Evolutionary conservation across 495 filamentous ascomycete genomes (phyloP), one percentile per base, ranked within the genome.

Genomic region (Trichoderma virens): DNA sequence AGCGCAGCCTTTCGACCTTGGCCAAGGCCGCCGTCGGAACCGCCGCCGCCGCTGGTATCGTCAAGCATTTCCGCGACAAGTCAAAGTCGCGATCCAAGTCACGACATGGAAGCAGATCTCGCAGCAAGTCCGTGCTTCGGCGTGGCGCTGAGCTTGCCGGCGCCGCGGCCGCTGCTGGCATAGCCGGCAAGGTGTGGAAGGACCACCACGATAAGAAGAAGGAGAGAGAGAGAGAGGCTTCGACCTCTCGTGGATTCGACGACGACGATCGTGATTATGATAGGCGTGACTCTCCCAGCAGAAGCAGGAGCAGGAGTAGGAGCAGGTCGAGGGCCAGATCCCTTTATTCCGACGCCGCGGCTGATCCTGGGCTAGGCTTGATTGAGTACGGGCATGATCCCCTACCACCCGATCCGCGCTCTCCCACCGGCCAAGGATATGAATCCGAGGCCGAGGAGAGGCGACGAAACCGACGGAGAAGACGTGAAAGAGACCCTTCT

Each of bases 161-260:
- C 16, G 88, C 90, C 16, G 91, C 90, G 51, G 75, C 93, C 3
- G 89, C 88, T 13, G 90, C 86, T 45, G 92, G 91, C 18, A 90
- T 87, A 11, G 86, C 88, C 61, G 88, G 89, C 68, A 91, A 90
- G 45, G 71, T 96, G 16, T 96, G 92, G 71, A 91, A 97, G 76
- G 88, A 82, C 66, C 81, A 84, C 31, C 88, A 90, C 73, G 85
- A 83, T 25, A 86, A 76, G 75, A 79, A 69, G 73, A 79, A 73
- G 74, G 78, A 74, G 62, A 80, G 79, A 59, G 75, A 73, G 65
- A 71, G 76, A 61, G 72, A 74, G 62, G 78, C 78, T 62, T 86
- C 84, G 62, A 72, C 73, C 73, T 76, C 69, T 72, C 73, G 43
- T 68, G 74, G 72, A 64, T 70, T 68, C 64, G 70, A 68, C 61